Evolutionary conservation across 306 rosid genomes (phyloP), one percentile per base, ranked within the genome.

Genomic region (Cercis canadensis): DNA sequence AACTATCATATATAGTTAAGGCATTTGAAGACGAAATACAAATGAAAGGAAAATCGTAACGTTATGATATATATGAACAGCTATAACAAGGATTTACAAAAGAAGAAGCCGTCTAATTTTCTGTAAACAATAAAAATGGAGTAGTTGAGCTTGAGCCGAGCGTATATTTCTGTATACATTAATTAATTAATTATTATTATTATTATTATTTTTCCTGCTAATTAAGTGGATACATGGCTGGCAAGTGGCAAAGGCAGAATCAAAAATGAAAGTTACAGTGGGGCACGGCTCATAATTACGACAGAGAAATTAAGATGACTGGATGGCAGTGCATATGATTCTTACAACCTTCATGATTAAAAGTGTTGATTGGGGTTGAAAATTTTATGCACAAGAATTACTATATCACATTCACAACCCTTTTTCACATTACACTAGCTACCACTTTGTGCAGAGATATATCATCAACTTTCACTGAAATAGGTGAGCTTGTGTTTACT

Each of bases 271-370:
- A 76, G 44, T 73, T 40, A 57, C 8, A 43, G 83, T 82, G 92
- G 92, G 90, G 50, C 81, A 79, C 76, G 44, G 57, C 37, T 80
- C 80, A 72, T 84, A 80, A 85, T 92, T 65, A 67, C 76, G 72
- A 78, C 82, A 81, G 65, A 81, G 90, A 91, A 87, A 86, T 88
- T 85, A 83, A 83, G 47, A 62, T 19, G 83, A 69, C 60, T 74
- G 71, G 80, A 73, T 59, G 70, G 80, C 72, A 69, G 33, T 79
- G 69, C 82, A 63, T 61, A 73, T 78, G 81, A 73, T 83, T 78
- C 74, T 74, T 66, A 62, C 81, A 73, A 37, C 41, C 77, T 69
- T 75, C 82, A 79, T 63, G 51, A 78, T 80, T 80, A 81, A 69
- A 75, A 57, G 62, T 65, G 66, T 47, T 65, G 4, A 72, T 76